Percentiles rank a stretch among this genome's conserved stretches.
These are phyloP conservation scores for Maudiozyma bulderi DNA, from an alignment of 805 yeast species.

Conservation along the genomic window DNA sequence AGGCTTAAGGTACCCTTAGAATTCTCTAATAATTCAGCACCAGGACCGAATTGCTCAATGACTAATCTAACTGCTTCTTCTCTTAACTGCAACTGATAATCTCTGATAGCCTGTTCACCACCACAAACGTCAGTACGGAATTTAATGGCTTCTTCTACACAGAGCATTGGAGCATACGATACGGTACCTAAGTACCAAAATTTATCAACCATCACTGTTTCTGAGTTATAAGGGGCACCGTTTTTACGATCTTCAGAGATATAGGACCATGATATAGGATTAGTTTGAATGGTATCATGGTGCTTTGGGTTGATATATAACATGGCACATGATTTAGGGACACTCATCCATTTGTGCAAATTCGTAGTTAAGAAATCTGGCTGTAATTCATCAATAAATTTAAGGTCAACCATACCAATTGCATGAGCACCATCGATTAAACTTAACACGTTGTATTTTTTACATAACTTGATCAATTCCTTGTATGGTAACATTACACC, in stretches of 20 bases:
- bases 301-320: conserved; percentile 46
- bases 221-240: not conserved
- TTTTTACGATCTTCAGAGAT: conserved; percentile 1
- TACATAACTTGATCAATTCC: conserved; percentile 37
- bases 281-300: conserved; percentile 42
- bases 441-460: conserved; percentile 38
- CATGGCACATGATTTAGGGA: conserved; percentile 50
- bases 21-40: conserved; percentile 26
- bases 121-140: conserved; percentile 43
- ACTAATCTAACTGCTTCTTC: conserved; percentile 33
- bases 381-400: conserved; percentile 30
- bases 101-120: conserved; percentile 44
- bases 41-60: conserved; percentile 32
- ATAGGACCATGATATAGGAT: conserved; percentile 45
- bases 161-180: conserved; percentile 34
- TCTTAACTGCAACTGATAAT: conserved; percentile 41
- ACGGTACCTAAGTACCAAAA: conserved; percentile 45
- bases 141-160: conserved; percentile 40
- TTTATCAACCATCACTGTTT: conserved; percentile 16
- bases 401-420: conserved; percentile 43
- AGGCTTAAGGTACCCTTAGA: conserved; percentile 7
- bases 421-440: conserved; percentile 69
- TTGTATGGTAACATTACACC: conserved; percentile 50
- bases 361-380: conserved; percentile 59
- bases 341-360: conserved; percentile 60